Evolutionary conservation across 805 yeast genomes (phyloP), one percentile per base, ranked within the genome.

Genomic region (Trichomonascus vanleenenianus): DNA sequence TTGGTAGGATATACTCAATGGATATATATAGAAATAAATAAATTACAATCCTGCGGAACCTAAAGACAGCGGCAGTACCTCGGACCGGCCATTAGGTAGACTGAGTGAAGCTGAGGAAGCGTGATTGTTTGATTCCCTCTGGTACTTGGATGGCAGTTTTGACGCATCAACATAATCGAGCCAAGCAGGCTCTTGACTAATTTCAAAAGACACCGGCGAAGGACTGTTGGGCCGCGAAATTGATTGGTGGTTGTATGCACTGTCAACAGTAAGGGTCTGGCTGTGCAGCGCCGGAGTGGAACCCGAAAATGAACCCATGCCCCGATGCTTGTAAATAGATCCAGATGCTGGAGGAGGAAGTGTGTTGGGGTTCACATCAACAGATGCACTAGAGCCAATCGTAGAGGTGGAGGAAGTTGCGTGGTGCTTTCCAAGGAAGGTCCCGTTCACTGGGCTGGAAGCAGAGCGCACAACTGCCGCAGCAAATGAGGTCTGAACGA

Each of bases 121-220:
- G 19, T 16, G n/a, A 8, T 30, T 19, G 25, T 14, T 19, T 18
- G 42, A 25, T 30, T 44, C 9, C 32, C 22, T 43, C 39, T 31
- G 33, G 10, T 19, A 19, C n/a, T 44, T 42, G 3, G 40, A 19
- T 11, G 40, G 40, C 12, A 37, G 14, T 39, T 34, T 45, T 10
- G 49, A 38, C n/a, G 51, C 47, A 22, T 53, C 52, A 10, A 49
- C 50, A 30, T 51, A 50, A 30, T 51, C 56, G 8, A 55, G 45
- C 58, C 58, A 55, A 2, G 58, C 53, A 5, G 58, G 58, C 30
- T 53, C 55, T 15, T 50, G 52, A 4, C 55, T 50, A 18, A 55
- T 55, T 39, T 53, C 58, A 43, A 55, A 46, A 18, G 45, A 38
- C 19, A 51, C 50, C 10, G 57, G 56, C 11, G 57, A 50, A 5